phyloP scores from a whole-genome alignment of 78 protist genomes.

The Acrasis kona region DNA sequence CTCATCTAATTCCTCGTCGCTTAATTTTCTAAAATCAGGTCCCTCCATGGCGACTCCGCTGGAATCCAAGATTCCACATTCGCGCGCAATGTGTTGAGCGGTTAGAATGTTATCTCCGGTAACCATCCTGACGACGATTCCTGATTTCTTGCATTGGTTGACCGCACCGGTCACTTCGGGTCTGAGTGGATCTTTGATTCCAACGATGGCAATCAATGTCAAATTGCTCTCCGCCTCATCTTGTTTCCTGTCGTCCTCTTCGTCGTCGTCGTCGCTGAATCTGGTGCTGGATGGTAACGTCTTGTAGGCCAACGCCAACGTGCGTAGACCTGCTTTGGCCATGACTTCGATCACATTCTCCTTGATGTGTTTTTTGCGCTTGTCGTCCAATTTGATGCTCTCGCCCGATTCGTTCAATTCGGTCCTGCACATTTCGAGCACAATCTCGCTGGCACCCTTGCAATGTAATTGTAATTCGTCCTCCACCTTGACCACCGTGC shows the following conservation, averaged over 20 bases:
- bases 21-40: slow-evolving; percentile 21
- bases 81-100: slow-evolving; percentile 68
- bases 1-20: not conserved
- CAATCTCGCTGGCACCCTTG: slow-evolving; percentile 72
- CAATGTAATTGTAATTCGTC: not conserved
- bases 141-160: slow-evolving; percentile 47
- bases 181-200: slow-evolving; percentile 65
- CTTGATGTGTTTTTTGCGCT: not conserved
- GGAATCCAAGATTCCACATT: slow-evolving; percentile 43
- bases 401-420: not conserved
- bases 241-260: too few species aligned
- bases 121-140: slow-evolving; percentile 72
- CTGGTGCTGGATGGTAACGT: too few species aligned
- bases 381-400: slow-evolving; percentile 2
- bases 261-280: too few species aligned
- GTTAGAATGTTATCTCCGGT: slow-evolving; percentile 81
- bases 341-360: slow-evolving; percentile 11
- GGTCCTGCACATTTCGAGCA: slow-evolving; percentile 27
- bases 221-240: too few species aligned
- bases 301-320: slow-evolving; percentile 15
- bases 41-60: slow-evolving; percentile 55
- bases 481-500: slow-evolving; percentile 10
- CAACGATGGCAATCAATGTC: too few species aligned
- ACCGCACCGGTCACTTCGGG: slow-evolving; percentile 57
- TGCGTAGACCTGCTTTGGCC: slow-evolving; percentile 8